phyloP scores from a whole-genome alignment of 768 basidiomycete species.

The Xerocomellus dryophilus region DNA sequence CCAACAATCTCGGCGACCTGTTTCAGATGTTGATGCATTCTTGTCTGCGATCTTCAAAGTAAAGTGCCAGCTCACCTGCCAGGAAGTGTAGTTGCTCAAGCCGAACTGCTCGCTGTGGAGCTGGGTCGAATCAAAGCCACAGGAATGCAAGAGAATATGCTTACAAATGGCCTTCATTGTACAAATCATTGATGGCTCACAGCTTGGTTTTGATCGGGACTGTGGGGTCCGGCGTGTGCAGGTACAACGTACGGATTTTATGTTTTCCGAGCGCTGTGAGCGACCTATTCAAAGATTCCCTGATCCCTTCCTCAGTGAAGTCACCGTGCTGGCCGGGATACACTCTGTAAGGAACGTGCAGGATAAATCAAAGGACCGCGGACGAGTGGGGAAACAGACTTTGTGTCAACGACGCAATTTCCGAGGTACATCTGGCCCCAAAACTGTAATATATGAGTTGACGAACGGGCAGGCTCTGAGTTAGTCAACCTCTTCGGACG shows the following conservation, averaged over 20 bases:
- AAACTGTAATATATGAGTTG: slow-evolving; percentile 9
- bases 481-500: slow-evolving; percentile 21
- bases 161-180: slow-evolving; percentile 53
- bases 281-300: slow-evolving; percentile 14
- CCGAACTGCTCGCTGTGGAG: slow-evolving; percentile 14
- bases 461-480: background rate
- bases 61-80: slow-evolving; percentile 29
- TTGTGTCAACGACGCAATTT: slow-evolving; percentile 16
- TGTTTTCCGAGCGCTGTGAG: slow-evolving; percentile 9
- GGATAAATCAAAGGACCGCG: background rate
- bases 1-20: slow-evolving; percentile 45
- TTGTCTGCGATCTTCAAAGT: background rate
- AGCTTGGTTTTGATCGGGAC: slow-evolving; percentile 47
- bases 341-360: background rate
- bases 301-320: slow-evolving; percentile 9
- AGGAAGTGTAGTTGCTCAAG: slow-evolving; percentile 23
- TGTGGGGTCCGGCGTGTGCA: slow-evolving; percentile 45
- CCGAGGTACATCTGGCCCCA: slow-evolving; percentile 12
- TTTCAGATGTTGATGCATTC: background rate
- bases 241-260: slow-evolving; percentile 31
- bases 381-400: slow-evolving; percentile 3
- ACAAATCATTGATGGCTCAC: slow-evolving; percentile 42
- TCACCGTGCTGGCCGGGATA: slow-evolving; percentile 4
- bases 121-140: background rate
- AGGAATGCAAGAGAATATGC: slow-evolving; percentile 10